Conservation (phyloP, 116 monocot species). For the Cymodocea nodosa region DNA sequence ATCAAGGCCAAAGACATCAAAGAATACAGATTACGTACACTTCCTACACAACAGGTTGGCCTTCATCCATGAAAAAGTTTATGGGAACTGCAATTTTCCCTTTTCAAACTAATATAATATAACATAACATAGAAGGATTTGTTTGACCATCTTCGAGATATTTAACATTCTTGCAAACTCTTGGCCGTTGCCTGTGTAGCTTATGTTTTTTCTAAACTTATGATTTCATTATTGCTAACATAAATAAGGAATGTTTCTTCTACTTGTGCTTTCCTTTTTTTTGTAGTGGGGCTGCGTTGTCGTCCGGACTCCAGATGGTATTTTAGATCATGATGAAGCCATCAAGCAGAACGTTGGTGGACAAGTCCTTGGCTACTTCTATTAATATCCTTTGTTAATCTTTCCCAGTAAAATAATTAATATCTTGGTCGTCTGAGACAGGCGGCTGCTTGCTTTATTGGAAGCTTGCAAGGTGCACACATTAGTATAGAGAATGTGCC, state of each 20-base stretch:
- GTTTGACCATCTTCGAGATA: no score
- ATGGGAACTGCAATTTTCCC: not conserved
- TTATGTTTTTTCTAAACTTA: no score
- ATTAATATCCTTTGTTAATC: conserved; percentile 5
- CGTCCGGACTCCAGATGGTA: conserved; percentile 75
- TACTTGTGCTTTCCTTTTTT: not conserved
- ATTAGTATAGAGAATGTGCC: no score
- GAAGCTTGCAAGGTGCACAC: no score
- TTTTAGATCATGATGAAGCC: conserved; percentile 94
- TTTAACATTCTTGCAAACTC: no score
- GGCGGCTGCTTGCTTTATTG: no score
- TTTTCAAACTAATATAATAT: no score
- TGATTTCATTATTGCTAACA: not conserved
- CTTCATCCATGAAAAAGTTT: not conserved
- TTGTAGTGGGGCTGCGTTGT: conserved; percentile 96
- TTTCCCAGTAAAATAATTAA: no score
- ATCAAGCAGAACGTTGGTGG: conserved; percentile 84
- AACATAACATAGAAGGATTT: no score
- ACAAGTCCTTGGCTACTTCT: conserved; percentile 94
- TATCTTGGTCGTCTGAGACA: no score
- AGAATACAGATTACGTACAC: conserved; percentile 43
- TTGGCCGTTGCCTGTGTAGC: no score
- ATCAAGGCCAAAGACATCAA: conserved; percentile 70
- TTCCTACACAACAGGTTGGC: conserved; percentile 82
- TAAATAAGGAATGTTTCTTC: not conserved